Evolutionary conservation across 352 stramenopile genomes (phyloP), one percentile per base, ranked within the genome.

Genomic region (Blastocystis sp.): DNA sequence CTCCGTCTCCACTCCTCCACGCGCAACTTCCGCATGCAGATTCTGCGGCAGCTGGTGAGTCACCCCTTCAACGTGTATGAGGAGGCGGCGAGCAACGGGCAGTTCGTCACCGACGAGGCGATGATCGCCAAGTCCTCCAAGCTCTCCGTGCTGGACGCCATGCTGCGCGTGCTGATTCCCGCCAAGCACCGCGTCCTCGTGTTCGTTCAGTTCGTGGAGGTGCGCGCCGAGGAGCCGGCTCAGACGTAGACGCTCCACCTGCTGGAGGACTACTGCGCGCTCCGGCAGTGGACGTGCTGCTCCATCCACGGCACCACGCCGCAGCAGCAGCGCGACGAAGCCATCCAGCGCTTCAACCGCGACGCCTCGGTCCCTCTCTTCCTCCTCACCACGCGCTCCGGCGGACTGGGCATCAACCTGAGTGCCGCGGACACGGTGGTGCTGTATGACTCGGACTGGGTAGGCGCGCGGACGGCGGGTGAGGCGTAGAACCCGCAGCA

Each of bases 401-500:
- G 97, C 90, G 97, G 97, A 31, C 92, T 99, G 35, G 97, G 97
- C 31, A 91, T 99, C 29, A 99, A 99, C 91, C 94, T 99, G 33
- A 96, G 96, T 39, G 96, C 96, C 29, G 97, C 97, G 35, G 97
- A 99, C 90, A 99, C 96, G 3, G 96, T 99, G 6, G 97, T 99
- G 61, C 98, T 99, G 91, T 99, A 98, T 90, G 98, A 99, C 91
- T 98, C 94, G 90, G 97, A 99, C 91, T 99, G 97, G 97, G 66
- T 77, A 51, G 16, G 12, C n/a, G 24, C 24, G 24, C 3, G 26
- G 26, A 3, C 2, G 2, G 16, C 9, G 1, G 50, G 4, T 77
- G 24, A 77, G 16, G 29, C 10, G 2, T 77, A 77, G 66, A 99
- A 99, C 92, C 97, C 97, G n/a, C 94, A 95, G 13, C 96, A 96